Evolutionary conservation across 179 eudicot species (phyloP), one percentile per base, ranked within the genome.

Genomic region (Nepenthes alata): DNA sequence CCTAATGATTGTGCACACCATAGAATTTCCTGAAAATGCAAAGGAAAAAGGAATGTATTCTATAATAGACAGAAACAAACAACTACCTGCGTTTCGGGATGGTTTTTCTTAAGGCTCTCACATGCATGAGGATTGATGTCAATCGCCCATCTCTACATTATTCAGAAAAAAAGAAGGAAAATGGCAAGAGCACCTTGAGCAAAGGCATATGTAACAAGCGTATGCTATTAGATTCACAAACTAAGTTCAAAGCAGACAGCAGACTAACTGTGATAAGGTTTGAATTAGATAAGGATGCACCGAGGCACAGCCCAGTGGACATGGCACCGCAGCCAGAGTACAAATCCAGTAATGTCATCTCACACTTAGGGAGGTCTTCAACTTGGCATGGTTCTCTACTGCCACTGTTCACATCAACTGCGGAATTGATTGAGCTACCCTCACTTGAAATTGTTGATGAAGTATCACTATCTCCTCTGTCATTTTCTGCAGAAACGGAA

Each of bases 371-470:
- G 38, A 37, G 36, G 2, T 13, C 67, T 56, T 14, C 47, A 15
- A 7, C 48, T 35, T 14, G 50, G 51, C 9, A 35, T 1, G 25
- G 7, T 2, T 44, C 13, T 4, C n/a, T 61, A 47, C 2, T 44
- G 37, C 55, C 16, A 52, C 65, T 60, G 44, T 49, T 62, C 25
- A n/a, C 52, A 62, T 67, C 61, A 14, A 47, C 59, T 51, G 50
- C 37, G 47, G 62, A 52, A 12, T 54, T 55, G 35, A 6, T 16
- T 45, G 54, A 50, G 14, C 61, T 59, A 25, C 60, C 55, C 39
- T 88, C 95, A 65, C 75, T 79, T 4, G 86, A 80, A 48, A 84
- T 67, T 48, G 75, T 72, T 35, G 87, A 87, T 2, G 75, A 74
- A 0, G 84, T 62, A 36, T 84, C 88, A 64, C 59, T 71, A 2